phyloP scores from a whole-genome alignment of 352 stramenopile species.

The Thalassiosira delicatula region DNA sequence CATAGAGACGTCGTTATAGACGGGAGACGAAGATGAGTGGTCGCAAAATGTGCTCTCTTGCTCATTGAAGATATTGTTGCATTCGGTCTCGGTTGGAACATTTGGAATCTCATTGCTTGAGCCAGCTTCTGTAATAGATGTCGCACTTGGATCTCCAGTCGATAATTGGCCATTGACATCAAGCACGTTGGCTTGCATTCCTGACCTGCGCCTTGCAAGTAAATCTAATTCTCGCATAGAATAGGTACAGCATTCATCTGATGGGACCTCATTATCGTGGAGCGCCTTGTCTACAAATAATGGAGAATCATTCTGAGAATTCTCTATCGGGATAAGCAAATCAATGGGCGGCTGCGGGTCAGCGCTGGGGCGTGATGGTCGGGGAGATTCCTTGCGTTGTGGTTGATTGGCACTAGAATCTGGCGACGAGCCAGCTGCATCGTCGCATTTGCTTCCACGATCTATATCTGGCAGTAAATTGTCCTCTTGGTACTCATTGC shows the following conservation, averaged over 20 bases:
- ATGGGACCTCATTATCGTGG: background rate
- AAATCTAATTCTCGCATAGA: slow-evolving; percentile 3
- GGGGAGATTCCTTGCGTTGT: background rate
- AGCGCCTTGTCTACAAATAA: background rate
- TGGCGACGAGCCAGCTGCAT: no score
- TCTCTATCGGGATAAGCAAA: background rate
- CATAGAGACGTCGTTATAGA: slow-evolving; percentile 4
- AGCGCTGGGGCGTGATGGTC: background rate
- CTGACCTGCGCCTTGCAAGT: background rate
- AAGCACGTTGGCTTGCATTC: background rate
- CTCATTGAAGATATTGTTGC: background rate
- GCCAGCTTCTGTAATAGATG: no score
- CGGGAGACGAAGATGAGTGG: background rate
- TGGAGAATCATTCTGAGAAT: background rate
- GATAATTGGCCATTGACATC: no score
- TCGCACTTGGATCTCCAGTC: no score
- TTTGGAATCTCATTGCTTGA: no score
- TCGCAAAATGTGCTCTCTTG: background rate
- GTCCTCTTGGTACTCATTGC: background rate
- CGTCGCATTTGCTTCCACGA: no score
- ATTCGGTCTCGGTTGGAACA: background rate
- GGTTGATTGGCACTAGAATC: no score
- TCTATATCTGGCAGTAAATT: background rate
- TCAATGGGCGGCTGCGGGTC: background rate
- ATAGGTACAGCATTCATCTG: background rate